Conservation (phyloP, 164 flowering plant genomes). For the Vitis cinerea region DNA sequence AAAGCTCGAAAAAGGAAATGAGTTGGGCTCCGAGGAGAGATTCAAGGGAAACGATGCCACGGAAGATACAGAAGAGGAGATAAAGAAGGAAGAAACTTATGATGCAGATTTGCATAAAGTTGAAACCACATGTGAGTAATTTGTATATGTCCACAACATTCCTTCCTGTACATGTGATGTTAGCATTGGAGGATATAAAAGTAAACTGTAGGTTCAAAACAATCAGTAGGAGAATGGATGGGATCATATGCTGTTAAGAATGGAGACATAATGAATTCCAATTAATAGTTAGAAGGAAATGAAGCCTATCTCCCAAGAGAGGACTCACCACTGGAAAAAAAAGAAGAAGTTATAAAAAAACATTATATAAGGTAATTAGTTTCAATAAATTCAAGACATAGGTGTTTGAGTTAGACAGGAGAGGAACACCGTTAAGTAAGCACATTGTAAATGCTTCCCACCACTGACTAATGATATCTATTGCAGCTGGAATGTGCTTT, state of each 20-base stretch:
- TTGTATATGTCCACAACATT: not conserved
- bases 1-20: not conserved
- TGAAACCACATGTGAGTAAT: constrained; percentile 13
- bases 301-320: too few relatives aligned
- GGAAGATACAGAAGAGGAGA: not conserved
- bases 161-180: not conserved
- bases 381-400: too few relatives aligned
- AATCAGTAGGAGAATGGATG: not conserved
- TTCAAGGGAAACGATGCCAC: not conserved
- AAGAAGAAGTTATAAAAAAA: too few relatives aligned
- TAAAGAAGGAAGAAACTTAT: constrained; percentile 9
- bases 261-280: not conserved
- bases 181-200: not conserved
- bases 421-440: too few relatives aligned
- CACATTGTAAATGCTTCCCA: too few relatives aligned
- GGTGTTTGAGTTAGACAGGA: too few relatives aligned
- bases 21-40: constrained; percentile 9
- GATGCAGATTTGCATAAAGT: constrained; percentile 2
- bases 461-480: too few relatives aligned
- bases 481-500: too few relatives aligned
- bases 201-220: not conserved
- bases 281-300: too few relatives aligned
- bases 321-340: too few relatives aligned
- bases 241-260: not conserved
- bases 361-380: too few relatives aligned